Percentiles rank a stretch among this genome's conserved stretches.
Evolutionary conservation across 2,329 filamentous ascomycete species (phyloP).

Genomic region (Aspergillus tanneri): DNA sequence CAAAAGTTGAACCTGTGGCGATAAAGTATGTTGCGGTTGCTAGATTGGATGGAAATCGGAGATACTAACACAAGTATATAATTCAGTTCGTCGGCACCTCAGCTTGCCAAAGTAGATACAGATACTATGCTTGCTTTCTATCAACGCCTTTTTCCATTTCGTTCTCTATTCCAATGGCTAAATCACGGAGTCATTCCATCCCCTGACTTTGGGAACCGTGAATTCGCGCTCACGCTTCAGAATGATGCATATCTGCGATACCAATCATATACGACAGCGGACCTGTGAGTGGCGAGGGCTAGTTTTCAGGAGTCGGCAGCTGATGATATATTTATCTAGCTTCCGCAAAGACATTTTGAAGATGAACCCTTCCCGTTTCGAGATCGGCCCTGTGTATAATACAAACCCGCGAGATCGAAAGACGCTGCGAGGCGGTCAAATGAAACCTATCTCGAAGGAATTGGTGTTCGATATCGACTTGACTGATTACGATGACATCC

Average conservation of each 20-base stretch:
- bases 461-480: conserved; percentile 99
- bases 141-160: conserved; percentile 90
- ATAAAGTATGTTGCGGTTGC: background rate
- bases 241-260: conserved; percentile 93
- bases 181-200: conserved; percentile 87
- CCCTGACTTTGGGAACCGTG: conserved; percentile 85
- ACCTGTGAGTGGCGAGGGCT: conserved; percentile 49
- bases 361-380: conserved; percentile 88
- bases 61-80: conserved; percentile 17
- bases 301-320: conserved; percentile 18
- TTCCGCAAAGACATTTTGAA: conserved; percentile 88
- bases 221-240: conserved; percentile 93
- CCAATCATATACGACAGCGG: conserved; percentile 70
- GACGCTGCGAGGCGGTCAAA: conserved; percentile 71
- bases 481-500: conserved; percentile 96
- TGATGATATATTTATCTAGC: conserved; percentile 41
- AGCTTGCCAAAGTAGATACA: conserved; percentile 62
- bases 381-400: conserved; percentile 96
- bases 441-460: conserved; percentile 87
- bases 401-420: conserved; percentile 94
- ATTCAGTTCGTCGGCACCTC: conserved; percentile 36
- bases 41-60: conserved; percentile 24
- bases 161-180: conserved; percentile 94
- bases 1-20: conserved; percentile 42
- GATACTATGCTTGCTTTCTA: conserved; percentile 93